Percentiles rank a stretch among this genome's conserved stretches.
phyloP scores from a whole-genome alignment of 148 eudicot genomes.

The Polygonum maritimum region DNA sequence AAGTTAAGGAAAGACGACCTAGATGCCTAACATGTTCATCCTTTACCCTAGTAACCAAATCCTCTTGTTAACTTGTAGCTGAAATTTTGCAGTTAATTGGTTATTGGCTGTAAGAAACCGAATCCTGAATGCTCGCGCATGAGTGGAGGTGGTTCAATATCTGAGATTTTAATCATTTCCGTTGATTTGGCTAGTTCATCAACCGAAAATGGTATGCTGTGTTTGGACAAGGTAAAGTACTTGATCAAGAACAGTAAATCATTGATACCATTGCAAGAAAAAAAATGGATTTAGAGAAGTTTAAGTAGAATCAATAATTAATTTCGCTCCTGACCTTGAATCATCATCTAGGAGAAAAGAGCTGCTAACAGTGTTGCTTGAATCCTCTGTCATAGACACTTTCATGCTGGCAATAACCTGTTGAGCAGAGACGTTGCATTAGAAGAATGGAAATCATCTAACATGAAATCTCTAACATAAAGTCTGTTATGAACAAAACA shows the following conservation, averaged over 20 bases:
- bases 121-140: constrained; percentile 77
- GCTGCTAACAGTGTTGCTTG: constrained; percentile 69
- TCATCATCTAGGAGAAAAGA: constrained; percentile 85
- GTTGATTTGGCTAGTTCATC: constrained; percentile 83
- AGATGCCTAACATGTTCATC: neutral
- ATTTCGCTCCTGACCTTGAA: constrained; percentile 41
- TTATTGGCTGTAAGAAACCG: constrained; percentile 38
- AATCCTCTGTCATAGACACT: constrained; percentile 74
- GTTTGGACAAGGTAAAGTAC: neutral
- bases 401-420: constrained; percentile 83
- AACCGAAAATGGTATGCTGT: constrained; percentile 87
- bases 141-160: constrained; percentile 77
- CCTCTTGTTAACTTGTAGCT: neutral
- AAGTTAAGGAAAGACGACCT: neutral
- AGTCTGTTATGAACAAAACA: neutral
- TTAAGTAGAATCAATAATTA: neutral
- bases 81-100: constrained; percentile 7
- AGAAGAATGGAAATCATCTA: neutral
- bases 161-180: constrained; percentile 49
- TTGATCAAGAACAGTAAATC: neutral
- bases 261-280: neutral
- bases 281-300: neutral
- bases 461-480: neutral
- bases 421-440: neutral
- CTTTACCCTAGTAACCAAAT: neutral